These are phyloP conservation scores for Eucalyptus cloeziana DNA, from an alignment of 345 rosid genomes.

Conservation along the genomic window DNA sequence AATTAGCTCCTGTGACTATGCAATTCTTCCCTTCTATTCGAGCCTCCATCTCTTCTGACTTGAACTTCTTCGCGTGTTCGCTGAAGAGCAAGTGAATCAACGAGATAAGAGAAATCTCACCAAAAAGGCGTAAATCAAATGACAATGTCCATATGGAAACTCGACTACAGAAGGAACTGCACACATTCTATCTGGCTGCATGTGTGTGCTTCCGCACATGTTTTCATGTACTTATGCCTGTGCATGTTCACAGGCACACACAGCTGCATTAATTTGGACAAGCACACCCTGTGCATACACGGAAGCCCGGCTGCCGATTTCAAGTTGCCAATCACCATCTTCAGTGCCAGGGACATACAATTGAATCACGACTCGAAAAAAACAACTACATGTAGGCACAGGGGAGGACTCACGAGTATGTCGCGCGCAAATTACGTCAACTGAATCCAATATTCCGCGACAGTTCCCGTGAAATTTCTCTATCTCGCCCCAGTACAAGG, in stretches of 20 bases:
- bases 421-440: background rate
- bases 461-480: background rate
- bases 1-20: constrained; percentile 89
- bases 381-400: background rate
- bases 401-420: background rate
- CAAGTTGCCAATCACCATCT: background rate
- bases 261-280: background rate
- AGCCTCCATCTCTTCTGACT: constrained; percentile 51
- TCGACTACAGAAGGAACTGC: background rate
- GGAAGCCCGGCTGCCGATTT: background rate
- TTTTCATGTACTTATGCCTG: background rate
- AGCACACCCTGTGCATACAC: background rate
- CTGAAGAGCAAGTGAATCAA: background rate
- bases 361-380: background rate
- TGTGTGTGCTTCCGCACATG: fast-evolving
- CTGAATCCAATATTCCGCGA: background rate
- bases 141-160: background rate
- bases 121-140: background rate
- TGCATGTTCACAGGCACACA: background rate
- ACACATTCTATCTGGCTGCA: background rate
- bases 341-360: background rate
- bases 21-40: constrained; percentile 62
- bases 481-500: background rate
- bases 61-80: constrained; percentile 66
- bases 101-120: background rate